Evolutionary conservation across 345 rosid genomes (phyloP).

Genomic region (Brassica carinata): DNA sequence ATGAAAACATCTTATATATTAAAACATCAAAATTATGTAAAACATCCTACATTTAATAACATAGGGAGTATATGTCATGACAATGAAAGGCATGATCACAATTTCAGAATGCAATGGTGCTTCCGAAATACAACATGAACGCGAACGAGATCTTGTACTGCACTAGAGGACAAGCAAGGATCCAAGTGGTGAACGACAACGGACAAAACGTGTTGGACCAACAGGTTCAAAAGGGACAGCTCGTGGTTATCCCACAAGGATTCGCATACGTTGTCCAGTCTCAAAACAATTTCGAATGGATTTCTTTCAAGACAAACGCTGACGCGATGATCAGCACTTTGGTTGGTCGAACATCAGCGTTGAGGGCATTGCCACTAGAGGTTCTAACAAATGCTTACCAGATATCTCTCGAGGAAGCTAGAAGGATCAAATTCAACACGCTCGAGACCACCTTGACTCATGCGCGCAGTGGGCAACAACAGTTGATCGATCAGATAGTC

Average conservation of each 20-base stretch:
- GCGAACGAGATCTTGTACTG: slow-evolving; percentile 69
- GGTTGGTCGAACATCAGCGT: slow-evolving; percentile 60
- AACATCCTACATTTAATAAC: too few relatives aligned
- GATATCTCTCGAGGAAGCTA: slow-evolving; percentile 62
- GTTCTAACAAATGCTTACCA: slow-evolving; percentile 55
- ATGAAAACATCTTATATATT: too few relatives aligned
- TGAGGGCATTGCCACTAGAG: slow-evolving; percentile 58
- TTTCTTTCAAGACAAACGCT: slow-evolving; percentile 68
- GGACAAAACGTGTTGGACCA: slow-evolving; percentile 66
- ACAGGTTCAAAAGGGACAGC: slow-evolving; percentile 54
- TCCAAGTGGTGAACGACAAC: slow-evolving; percentile 64
- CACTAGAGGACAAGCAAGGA: slow-evolving; percentile 51
- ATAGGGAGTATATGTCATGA: background rate
- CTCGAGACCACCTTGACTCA: slow-evolving; percentile 47
- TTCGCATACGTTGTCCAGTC: slow-evolving; percentile 56
- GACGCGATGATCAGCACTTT: slow-evolving; percentile 54
- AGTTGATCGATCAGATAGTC: slow-evolving; percentile 47
- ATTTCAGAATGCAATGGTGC: slow-evolving; percentile 55
- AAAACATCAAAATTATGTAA: too few relatives aligned
- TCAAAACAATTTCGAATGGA: slow-evolving; percentile 60
- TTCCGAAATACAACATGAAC: slow-evolving; percentile 72
- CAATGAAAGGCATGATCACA: background rate
- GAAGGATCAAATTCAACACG: slow-evolving; percentile 51
- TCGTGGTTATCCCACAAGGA: slow-evolving; percentile 69
- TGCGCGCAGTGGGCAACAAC: slow-evolving; percentile 22